Evolutionary conservation across 2,329 filamentous ascomycete genomes (phyloP), one percentile per base, ranked within the genome.

Genomic region (Aspergillus floridensis): DNA sequence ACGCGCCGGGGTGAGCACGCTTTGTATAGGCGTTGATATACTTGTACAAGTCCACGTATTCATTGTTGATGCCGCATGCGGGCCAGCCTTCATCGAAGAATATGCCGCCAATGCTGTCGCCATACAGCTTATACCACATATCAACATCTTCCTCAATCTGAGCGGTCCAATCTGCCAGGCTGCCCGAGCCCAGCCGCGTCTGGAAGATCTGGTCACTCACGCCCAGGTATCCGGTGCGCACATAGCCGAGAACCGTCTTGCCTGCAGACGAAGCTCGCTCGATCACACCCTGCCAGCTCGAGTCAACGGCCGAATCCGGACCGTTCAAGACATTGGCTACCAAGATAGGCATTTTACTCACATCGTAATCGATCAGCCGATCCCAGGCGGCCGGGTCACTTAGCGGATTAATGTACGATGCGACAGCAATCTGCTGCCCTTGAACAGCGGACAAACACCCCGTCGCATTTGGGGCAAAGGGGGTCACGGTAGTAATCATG

Each of bases 71-170:
- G 1, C 70, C 69, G 50, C 70, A 74, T 53, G 69, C 59, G 8
- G 55, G 58, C 67, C 65, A 72, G 16, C 68, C 71, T 46, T 72
- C 68, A 55, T 74, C 68, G 53, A 74, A 74, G 53, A 74, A 73
- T 60, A 74, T 74, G 19, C 70, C 71, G 21, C 69, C 71, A 16
- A 74, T 63, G 12, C 31, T 66, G 53, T 35, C 24, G 24, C 61
- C 56, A 49, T 72, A 72, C 2, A 70, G 64, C 32, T 7, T 46
- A 44, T 62, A 66, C 59, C 63, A 65, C 59, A 53, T 62, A 53
- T 64, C 61, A n/a, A 62, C 22, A 52, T 65, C 65, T 56, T 63
- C 41, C 38, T 66, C 57, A 19, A 66, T 64, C 29, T 66, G 58
- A 11, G 63, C 56, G 2, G 61, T 51, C 64, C 59, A 66, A 48